Evolutionary conservation across 2,329 filamentous ascomycete species (phyloP).

Genomic region (Aspergillus hortae): DNA sequence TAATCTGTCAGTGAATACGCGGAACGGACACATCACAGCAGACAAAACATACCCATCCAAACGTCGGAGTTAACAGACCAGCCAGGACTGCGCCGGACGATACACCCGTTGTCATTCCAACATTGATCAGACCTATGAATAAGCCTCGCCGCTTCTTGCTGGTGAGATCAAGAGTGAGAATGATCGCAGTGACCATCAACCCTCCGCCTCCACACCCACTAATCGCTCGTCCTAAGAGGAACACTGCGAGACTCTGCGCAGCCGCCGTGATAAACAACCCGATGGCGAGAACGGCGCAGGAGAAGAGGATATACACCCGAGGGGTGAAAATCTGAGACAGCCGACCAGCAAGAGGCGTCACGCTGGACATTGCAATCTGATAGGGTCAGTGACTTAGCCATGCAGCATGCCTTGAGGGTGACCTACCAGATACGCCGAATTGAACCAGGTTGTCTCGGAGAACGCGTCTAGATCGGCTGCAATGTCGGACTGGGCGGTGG

Average conservation of each 20-base stretch:
- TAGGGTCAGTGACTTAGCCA: not conserved
- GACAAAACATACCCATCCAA: conserved; percentile 63
- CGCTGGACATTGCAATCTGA: conserved; percentile 55
- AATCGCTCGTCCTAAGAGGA: conserved; percentile 66
- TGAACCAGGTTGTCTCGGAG: conserved; percentile 74
- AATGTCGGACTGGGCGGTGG: conserved; percentile 74
- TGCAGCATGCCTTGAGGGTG: not conserved
- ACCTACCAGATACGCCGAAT: conserved; percentile 64
- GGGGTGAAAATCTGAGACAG: conserved; percentile 72
- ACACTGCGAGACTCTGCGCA: conserved; percentile 57
- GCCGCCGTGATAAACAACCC: conserved; percentile 64
- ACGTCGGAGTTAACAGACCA: conserved; percentile 58
- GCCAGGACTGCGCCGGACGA: conserved; percentile 68
- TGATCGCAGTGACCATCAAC: conserved; percentile 68
- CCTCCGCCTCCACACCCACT: conserved; percentile 68
- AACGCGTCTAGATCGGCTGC: conserved; percentile 72
- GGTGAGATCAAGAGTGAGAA: conserved; percentile 72
- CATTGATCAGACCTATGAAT: conserved; percentile 70
- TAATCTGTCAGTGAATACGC: not conserved
- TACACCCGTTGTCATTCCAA: conserved; percentile 68
- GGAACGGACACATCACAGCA: too few species aligned
- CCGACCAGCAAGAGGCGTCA: conserved; percentile 68
- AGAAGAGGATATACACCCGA: conserved; percentile 60
- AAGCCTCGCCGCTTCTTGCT: conserved; percentile 65
- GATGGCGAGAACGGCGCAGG: conserved; percentile 56